Evolutionary conservation across 129 eudicot species (phyloP).

Genomic region (Erigeron canadensis): DNA sequence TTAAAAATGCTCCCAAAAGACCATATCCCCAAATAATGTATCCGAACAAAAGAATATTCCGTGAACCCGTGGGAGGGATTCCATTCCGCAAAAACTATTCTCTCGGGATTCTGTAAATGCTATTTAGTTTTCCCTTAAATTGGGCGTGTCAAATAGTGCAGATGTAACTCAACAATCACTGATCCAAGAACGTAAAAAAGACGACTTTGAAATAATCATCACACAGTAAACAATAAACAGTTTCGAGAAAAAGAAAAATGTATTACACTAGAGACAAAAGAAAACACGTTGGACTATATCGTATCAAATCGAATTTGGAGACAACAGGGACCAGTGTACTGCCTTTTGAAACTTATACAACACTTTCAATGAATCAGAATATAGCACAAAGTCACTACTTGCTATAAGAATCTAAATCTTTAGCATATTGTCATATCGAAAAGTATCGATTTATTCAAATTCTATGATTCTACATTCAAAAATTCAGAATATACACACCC

Average conservation of each 20-base stretch:
- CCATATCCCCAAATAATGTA: not conserved
- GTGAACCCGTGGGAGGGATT: not conserved
- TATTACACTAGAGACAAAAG: not conserved
- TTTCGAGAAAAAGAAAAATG: not conserved
- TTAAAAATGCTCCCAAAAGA: not conserved
- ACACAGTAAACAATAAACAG: too few relatives aligned
- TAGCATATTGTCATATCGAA: not conserved
- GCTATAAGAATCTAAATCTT: not conserved
- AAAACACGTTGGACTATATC: not conserved
- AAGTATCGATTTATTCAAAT: not conserved
- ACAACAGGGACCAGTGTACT: not conserved
- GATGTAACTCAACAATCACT: slow-evolving; percentile 2
- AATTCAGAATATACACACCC: slow-evolving; percentile 20
- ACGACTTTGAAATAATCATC: not conserved
- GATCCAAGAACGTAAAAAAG: not conserved
- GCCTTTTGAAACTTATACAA: not conserved
- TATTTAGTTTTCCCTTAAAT: not conserved
- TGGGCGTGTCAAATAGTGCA: slow-evolving; percentile 1
- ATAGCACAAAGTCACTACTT: not conserved
- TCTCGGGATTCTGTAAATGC: too few relatives aligned
- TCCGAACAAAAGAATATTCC: not conserved
- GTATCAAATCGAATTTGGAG: not conserved
- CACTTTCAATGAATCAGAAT: slow-evolving; percentile 5
- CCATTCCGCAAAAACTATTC: not conserved
- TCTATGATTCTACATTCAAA: not conserved